Percentiles rank a stretch among this genome's conserved stretches.
phyloP scores from a whole-genome alignment of 2,329 filamentous ascomycete genomes.

The Phialophora tarda region DNA sequence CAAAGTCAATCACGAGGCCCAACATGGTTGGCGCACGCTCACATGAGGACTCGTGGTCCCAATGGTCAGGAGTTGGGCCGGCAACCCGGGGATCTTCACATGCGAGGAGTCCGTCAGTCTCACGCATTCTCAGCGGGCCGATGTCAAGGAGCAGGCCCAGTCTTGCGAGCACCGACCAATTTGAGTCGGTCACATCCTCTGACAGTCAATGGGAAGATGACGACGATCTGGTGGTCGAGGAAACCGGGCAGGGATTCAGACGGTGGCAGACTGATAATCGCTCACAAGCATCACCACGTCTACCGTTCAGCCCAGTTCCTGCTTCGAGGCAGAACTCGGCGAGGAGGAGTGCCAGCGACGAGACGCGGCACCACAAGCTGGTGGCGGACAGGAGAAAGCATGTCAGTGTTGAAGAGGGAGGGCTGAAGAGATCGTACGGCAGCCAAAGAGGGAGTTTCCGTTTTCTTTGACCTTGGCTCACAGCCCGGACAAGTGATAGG shows the following conservation, averaged over 20 bases:
- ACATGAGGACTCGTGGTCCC: constrained; percentile 28
- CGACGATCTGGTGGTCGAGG: constrained; percentile 38
- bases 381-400: constrained; percentile 35
- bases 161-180: constrained; percentile 32
- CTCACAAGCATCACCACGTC: constrained; percentile 27
- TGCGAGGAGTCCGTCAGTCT: constrained; percentile 11
- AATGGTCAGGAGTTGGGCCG: constrained; percentile 24
- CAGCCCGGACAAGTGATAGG: background rate
- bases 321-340: constrained; percentile 35
- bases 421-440: constrained; percentile 37
- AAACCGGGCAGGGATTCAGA: constrained; percentile 33
- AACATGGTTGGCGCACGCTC: background rate
- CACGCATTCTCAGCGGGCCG: background rate
- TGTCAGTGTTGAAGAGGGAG: constrained; percentile 35
- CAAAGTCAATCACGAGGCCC: constrained; percentile 8
- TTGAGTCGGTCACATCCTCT: constrained; percentile 34
- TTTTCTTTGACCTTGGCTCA: constrained; percentile 41
- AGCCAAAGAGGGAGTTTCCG: constrained; percentile 43
- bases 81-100: constrained; percentile 2
- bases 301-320: constrained; percentile 23
- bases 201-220: constrained; percentile 34
- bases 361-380: constrained; percentile 26
- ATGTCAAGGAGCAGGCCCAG: constrained; percentile 16
- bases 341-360: constrained; percentile 5
- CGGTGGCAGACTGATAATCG: constrained; percentile 36